Percentiles rank a stretch among this genome's conserved stretches.
These are phyloP conservation scores for Pulveroboletus ravenelii DNA, from an alignment of 768 basidiomycete species.

Conservation along the genomic window DNA sequence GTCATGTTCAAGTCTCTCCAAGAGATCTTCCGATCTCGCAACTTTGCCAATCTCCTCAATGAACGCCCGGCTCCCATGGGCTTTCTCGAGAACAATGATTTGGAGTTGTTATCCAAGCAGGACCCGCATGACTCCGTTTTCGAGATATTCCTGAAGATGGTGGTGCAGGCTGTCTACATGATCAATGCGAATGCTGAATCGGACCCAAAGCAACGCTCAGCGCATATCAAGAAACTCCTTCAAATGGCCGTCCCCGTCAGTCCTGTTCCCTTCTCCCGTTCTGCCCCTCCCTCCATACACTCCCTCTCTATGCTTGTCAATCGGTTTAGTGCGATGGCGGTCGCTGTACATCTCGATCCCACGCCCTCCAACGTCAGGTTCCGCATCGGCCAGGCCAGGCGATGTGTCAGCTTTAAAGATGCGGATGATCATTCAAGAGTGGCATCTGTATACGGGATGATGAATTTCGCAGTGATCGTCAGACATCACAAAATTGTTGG, in stretches of 20 bases:
- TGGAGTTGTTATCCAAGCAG: slow-evolving; percentile 46
- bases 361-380: slow-evolving; percentile 40
- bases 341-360: slow-evolving; percentile 67
- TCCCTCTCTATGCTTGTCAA: slow-evolving; percentile 79
- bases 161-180: slow-evolving; percentile 52
- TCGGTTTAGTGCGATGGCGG: slow-evolving; percentile 67
- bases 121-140: slow-evolving; percentile 66
- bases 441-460: slow-evolving; percentile 72
- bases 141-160: slow-evolving; percentile 74
- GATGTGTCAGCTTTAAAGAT: slow-evolving; percentile 62
- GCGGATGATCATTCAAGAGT: slow-evolving; percentile 60
- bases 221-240: slow-evolving; percentile 61
- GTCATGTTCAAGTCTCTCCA: slow-evolving; percentile 59
- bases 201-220: slow-evolving; percentile 33
- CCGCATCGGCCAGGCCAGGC: slow-evolving; percentile 60
- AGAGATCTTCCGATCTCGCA: slow-evolving; percentile 71
- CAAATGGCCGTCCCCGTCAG: slow-evolving; percentile 70
- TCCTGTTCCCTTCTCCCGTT: slow-evolving; percentile 58
- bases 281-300: slow-evolving; percentile 42
- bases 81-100: slow-evolving; percentile 58
- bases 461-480: slow-evolving; percentile 62
- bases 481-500: slow-evolving; percentile 45
- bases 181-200: slow-evolving; percentile 32
- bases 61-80: slow-evolving; percentile 63
- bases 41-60: slow-evolving; percentile 65